phyloP scores from a whole-genome alignment of 768 basidiomycete species.

The Sarcodon sp. region DNA sequence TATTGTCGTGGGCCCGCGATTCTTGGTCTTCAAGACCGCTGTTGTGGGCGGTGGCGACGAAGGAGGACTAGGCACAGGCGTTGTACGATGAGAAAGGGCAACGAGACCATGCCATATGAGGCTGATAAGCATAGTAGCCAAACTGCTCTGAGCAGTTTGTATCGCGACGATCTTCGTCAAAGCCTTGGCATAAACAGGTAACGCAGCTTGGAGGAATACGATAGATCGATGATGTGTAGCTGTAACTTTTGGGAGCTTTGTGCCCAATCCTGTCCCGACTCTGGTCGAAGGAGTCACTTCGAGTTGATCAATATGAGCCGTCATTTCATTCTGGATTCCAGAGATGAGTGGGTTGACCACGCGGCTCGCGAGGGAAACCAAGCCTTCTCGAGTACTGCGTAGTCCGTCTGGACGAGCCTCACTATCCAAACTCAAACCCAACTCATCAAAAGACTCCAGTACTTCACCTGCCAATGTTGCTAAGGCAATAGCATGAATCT shows the following conservation, averaged over 20 bases:
- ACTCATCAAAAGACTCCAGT: slow-evolving; percentile 54
- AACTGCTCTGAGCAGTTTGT: slow-evolving; percentile 38
- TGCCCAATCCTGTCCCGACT: not conserved
- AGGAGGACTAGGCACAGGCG: slow-evolving; percentile 24
- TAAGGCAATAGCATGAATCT: slow-evolving; percentile 58
- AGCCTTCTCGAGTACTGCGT: slow-evolving; percentile 54
- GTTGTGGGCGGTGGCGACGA: slow-evolving; percentile 22
- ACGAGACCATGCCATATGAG: slow-evolving; percentile 66
- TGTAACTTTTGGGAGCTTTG: slow-evolving; percentile 3
- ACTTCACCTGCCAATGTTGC: slow-evolving; percentile 65
- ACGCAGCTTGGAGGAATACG: slow-evolving; percentile 37
- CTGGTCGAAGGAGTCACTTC: slow-evolving; percentile 27
- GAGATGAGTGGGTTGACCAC: slow-evolving; percentile 52
- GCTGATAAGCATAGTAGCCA: slow-evolving; percentile 64
- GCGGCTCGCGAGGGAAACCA: slow-evolving; percentile 54
- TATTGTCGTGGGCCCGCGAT: slow-evolving; percentile 24
- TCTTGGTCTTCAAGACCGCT: slow-evolving; percentile 7
- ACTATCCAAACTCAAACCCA: slow-evolving; percentile 46
- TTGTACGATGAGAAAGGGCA: slow-evolving; percentile 47
- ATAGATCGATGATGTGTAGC: slow-evolving; percentile 45
- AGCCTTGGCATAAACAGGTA: slow-evolving; percentile 49
- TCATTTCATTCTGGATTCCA: slow-evolving; percentile 47
- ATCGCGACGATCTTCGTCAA: slow-evolving; percentile 43
- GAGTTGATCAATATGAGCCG: slow-evolving; percentile 48
- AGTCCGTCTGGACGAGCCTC: slow-evolving; percentile 59